Percentiles rank a stretch among this genome's conserved stretches.
Conservation (phyloP, 2,329 filamentous ascomycete genomes). For the Acarospora socialis region DNA sequence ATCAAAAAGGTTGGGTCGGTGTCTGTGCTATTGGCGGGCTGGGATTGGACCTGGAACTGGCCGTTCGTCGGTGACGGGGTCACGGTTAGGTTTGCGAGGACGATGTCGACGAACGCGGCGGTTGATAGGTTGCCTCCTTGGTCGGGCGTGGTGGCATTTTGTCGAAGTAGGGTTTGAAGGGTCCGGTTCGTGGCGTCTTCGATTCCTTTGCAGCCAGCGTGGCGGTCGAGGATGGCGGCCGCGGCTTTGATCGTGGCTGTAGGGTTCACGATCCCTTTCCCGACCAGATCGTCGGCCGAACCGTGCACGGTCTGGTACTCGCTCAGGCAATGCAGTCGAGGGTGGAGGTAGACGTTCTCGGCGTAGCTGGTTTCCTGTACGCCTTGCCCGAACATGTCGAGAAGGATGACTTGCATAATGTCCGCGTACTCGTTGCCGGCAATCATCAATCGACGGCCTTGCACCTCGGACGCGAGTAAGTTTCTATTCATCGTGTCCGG, state of each 20-base stretch:
- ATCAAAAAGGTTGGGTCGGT: too few species aligned
- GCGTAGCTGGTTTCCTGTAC: slow-evolving; percentile 4
- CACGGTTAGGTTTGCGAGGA: not conserved
- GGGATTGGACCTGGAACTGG: too few species aligned
- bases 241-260: slow-evolving; percentile 3
- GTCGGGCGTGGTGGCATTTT: slow-evolving; percentile 2
- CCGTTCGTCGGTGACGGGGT: too few species aligned
- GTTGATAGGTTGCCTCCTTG: slow-evolving; percentile 1
- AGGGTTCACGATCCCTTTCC: slow-evolving; percentile 3
- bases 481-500: slow-evolving; percentile 7
- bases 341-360: slow-evolving; percentile 3
- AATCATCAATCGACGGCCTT: slow-evolving; percentile 3
- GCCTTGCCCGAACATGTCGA: slow-evolving; percentile 4
- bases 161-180: not conserved
- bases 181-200: too few species aligned
- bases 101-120: slow-evolving; percentile 1
- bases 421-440: slow-evolving; percentile 8
- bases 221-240: slow-evolving; percentile 2
- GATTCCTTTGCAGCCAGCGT: slow-evolving; percentile 1
- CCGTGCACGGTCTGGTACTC: slow-evolving; percentile 6
- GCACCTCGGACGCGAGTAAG: not conserved
- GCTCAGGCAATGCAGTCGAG: not conserved
- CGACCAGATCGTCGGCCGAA: slow-evolving; percentile 5
- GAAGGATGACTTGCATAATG: slow-evolving; percentile 4
- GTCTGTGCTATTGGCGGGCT: too few species aligned